Evolutionary conservation across 2,329 filamentous ascomycete species (phyloP).

Genomic region (Ustulina deusta): DNA sequence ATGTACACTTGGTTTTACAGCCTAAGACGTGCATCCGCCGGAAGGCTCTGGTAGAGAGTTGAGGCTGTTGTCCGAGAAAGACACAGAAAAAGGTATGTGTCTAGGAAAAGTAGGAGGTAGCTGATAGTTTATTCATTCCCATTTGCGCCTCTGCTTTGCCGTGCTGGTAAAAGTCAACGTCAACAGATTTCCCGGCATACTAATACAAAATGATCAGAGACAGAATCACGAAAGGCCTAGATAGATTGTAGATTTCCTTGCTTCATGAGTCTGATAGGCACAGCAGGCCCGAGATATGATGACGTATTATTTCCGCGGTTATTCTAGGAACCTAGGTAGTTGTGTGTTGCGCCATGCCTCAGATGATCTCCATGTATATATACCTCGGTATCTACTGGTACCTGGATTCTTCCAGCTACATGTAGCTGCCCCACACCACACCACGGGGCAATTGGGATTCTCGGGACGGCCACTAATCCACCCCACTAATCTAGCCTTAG

Average conservation of each 20-base stretch:
- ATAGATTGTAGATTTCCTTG: neutral
- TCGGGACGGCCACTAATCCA: conserved; percentile 27
- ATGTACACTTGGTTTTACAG: too few relatives aligned
- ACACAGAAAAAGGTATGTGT: too few relatives aligned
- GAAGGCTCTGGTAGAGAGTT: too few relatives aligned
- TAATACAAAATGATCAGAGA: neutral
- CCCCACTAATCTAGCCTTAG: conserved; percentile 9
- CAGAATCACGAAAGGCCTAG: neutral
- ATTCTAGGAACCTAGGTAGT: too few relatives aligned
- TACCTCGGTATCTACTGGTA: neutral
- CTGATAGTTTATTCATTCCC: too few relatives aligned
- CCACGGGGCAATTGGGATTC: neutral
- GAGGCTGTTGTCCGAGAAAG: too few relatives aligned
- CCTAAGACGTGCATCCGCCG: too few relatives aligned
- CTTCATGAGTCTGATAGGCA: neutral
- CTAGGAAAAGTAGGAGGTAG: too few relatives aligned
- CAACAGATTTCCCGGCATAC: neutral
- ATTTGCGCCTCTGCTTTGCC: too few relatives aligned
- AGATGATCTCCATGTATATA: neutral
- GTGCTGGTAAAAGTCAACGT: neutral
- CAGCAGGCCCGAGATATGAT: neutral
- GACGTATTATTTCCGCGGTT: too few relatives aligned
- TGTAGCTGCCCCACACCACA: conserved; percentile 16
- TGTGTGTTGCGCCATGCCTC: too few relatives aligned
- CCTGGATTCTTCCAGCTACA: neutral